phyloP scores from a whole-genome alignment of 2,329 filamentous ascomycete genomes.

The Calonectria hawksworthii region DNA sequence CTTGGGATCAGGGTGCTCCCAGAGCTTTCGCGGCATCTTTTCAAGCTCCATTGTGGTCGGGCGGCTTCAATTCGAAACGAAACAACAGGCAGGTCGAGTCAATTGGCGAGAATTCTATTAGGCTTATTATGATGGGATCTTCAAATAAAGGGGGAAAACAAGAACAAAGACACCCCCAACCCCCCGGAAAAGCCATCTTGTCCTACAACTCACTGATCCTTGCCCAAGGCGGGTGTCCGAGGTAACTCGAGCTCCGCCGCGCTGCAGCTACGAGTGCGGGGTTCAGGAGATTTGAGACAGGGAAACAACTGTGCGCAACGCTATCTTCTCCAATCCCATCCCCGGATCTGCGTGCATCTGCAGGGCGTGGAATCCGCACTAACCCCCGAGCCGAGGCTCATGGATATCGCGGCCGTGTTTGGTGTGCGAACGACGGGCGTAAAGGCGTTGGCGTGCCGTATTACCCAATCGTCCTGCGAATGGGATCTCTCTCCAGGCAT shows the following conservation, averaged over 20 bases:
- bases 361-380: background rate
- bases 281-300: conserved; percentile 29
- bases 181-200: background rate
- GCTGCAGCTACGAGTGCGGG: conserved; percentile 35
- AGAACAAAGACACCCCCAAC: background rate
- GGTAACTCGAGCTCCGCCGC: conserved; percentile 30
- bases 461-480: no score
- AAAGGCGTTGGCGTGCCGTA: background rate
- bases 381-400: conserved; percentile 18
- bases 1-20: conserved; percentile 75
- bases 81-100: conserved; percentile 10
- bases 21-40: conserved; percentile 71
- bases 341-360: conserved; percentile 12
- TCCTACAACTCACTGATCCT: background rate
- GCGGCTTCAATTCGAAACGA: background rate
- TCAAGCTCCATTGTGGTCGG: conserved; percentile 47
- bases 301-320: conserved; percentile 15
- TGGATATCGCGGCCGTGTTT: background rate
- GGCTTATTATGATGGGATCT: no score
- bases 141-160: background rate
- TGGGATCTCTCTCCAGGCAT: no score
- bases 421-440: background rate
- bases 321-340: conserved; percentile 12
- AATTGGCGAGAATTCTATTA: background rate
- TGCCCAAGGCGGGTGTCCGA: conserved; percentile 28